phyloP scores from a whole-genome alignment of 1,284 basidiomycete genomes.

The Trametes pubescens region DNA sequence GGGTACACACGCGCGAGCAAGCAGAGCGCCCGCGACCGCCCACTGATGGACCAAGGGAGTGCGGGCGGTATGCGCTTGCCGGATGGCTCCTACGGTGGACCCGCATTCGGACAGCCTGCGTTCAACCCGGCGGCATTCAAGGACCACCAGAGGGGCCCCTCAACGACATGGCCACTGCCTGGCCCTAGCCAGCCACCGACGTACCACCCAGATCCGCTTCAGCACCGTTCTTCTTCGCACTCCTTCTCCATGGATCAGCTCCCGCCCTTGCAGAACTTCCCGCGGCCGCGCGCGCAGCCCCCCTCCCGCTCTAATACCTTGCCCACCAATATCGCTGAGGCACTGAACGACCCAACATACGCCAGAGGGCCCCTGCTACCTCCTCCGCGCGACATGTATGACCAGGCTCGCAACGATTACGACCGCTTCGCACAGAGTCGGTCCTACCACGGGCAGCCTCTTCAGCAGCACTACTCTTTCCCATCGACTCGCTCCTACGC shows the following conservation, averaged over 20 bases:
- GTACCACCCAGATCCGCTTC: too few species aligned
- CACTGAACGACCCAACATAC: slow-evolving; percentile 3
- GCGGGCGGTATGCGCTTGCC: too few species aligned
- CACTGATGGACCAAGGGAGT: too few species aligned
- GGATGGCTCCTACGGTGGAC: too few species aligned
- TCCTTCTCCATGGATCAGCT: slow-evolving; percentile 40
- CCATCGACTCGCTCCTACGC: too few species aligned
- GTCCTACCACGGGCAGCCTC: slow-evolving; percentile 1
- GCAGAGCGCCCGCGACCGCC: too few species aligned
- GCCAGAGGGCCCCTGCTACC: slow-evolving; percentile 1
- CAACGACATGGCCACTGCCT: too few species aligned
- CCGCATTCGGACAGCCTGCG: too few species aligned
- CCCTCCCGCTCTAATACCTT: neutral
- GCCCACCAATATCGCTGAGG: slow-evolving; percentile 16
- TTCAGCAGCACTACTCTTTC: neutral
- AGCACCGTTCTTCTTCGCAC: neutral
- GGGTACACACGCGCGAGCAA: too few species aligned
- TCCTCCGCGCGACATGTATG: slow-evolving; percentile 4
- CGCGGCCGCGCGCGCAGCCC: neutral
- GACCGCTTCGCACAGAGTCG: slow-evolving; percentile 20
- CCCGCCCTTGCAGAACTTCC: slow-evolving; percentile 39
- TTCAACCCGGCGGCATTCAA: too few species aligned
- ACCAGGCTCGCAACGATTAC: slow-evolving; percentile 16
- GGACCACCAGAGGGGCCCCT: too few species aligned
- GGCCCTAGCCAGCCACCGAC: too few species aligned